These are phyloP conservation scores for Cyclotella sp. DNA, from an alignment of 108 stramenopile species.

Conservation along the genomic window DNA sequence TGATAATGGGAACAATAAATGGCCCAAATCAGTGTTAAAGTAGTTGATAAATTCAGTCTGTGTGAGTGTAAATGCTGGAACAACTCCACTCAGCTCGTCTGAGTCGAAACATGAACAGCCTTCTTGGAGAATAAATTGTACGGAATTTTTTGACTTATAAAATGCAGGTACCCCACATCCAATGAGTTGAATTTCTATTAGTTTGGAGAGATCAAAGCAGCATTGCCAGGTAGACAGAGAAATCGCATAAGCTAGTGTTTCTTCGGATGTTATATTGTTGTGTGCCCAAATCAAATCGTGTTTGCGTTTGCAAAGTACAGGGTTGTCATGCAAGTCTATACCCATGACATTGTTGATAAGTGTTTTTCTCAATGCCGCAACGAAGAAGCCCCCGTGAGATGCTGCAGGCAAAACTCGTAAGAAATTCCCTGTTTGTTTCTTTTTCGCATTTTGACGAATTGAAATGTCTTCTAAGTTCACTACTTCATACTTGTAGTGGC, in stretches of 20 bases:
- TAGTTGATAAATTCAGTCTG: not conserved
- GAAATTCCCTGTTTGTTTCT: not conserved
- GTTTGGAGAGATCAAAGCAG: conserved; percentile 9
- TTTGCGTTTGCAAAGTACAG: not conserved
- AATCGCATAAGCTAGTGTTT: conserved; percentile 8
- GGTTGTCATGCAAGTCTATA: not conserved
- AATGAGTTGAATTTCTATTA: not conserved
- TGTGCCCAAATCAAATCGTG: not conserved
- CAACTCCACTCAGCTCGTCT: not conserved
- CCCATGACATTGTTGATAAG: not conserved
- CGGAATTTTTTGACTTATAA: conserved; percentile 17
- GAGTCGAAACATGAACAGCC: conserved; percentile 3
- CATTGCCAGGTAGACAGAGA: conserved; percentile 10
- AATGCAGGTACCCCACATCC: conserved; percentile 21
- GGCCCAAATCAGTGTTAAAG: not conserved
- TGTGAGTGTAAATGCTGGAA: not conserved
- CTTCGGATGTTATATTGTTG: not conserved
- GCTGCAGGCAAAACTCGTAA: conserved; percentile 24
- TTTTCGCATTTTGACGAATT: not conserved
- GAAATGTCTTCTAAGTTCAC: not conserved
- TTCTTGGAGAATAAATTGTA: conserved; percentile 12
- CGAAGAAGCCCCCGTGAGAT: conserved; percentile 35
- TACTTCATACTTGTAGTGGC: conserved; percentile 4
- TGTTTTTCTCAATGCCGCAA: conserved; percentile 4
- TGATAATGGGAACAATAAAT: too few relatives aligned